Base-by-base conservation (phyloP, 2,329 filamentous ascomycete species). In the Clonostachys byssicola region DNA sequence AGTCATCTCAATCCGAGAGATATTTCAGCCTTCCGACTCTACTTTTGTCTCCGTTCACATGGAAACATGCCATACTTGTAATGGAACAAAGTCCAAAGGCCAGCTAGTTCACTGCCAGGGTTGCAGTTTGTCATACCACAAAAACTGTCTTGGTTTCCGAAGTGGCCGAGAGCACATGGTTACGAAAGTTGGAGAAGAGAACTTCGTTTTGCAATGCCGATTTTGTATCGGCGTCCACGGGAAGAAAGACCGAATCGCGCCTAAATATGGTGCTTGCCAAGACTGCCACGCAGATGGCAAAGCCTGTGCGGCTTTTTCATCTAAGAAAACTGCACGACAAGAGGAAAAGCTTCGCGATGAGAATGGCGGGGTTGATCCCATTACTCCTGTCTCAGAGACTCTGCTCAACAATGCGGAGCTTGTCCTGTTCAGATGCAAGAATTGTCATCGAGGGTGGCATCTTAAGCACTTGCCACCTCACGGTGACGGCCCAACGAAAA, bases 151-250 rank as follows among this genome's bases (percentile, higher is more conserved):
- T 30, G 91, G 92, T 2, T 73, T 77, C 43, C 81, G 94, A 44
- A 80, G 78, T 45, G 72, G 64, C 12, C 80, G 94, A 50, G 90
- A 96, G n/a, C 94, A 97, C 62, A 71, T 94, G 35, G 89, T 89
- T 10, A 97, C 91, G 20, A 99, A 97, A 63, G 67, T 96, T 45
- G 84, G 75, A 3, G 73, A 86, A 1, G 82, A 86, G 3, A 68
- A 86, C 36, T 97, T 95, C 56, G 85, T 99, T 14, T 71, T 99
- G 38, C 94, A 99, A 62, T 99, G 94, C 68, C 86, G 84, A 54
- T 87, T 85, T 48, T 99, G 94, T 62, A 78, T 97, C 51, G 85
- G 85, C 5, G 60, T 77, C 17, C 77, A 83, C 42, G 71, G 73
- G 51, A 83, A 83, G 60, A 92, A 88, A 57, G 89, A 96, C 53